phyloP scores from a whole-genome alignment of 352 stramenopile genomes.

The Pythium sukuiense region DNA sequence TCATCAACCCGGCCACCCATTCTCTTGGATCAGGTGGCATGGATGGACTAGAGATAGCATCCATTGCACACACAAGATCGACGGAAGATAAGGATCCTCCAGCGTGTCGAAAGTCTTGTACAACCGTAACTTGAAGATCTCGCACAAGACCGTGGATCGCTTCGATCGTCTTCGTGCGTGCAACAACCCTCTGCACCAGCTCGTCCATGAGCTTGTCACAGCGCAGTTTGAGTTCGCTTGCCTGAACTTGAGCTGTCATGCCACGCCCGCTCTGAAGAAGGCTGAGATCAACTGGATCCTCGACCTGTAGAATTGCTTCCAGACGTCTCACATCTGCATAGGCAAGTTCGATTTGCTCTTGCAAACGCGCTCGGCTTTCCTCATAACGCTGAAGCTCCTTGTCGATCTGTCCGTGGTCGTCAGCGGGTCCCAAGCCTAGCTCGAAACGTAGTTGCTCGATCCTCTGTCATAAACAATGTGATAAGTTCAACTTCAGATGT shows the following conservation, averaged over 20 bases:
- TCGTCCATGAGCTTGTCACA: constrained; percentile 41
- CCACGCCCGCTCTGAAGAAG: constrained; percentile 35
- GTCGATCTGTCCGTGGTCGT: constrained; percentile 41
- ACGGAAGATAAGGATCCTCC: constrained; percentile 27
- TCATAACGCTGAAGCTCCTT: constrained; percentile 1
- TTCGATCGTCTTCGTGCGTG: constrained; percentile 34
- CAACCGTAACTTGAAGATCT: constrained; percentile 37
- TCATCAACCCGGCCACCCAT: neutral
- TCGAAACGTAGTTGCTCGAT: neutral
- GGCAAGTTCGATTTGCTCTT: constrained; percentile 19
- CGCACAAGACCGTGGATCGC: constrained; percentile 39
- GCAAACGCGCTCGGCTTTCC: constrained; percentile 8
- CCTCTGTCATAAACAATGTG: neutral
- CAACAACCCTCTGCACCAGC: constrained; percentile 41
- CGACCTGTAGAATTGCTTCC: constrained; percentile 41
- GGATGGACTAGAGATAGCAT: constrained; percentile 15
- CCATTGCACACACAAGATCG: constrained; percentile 16
- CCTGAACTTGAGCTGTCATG: constrained; percentile 52
- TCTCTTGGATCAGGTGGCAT: neutral
- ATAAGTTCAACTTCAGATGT: neutral
- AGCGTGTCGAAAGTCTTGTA: constrained; percentile 49
- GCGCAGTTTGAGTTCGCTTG: constrained; percentile 40
- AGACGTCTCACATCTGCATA: constrained; percentile 46
- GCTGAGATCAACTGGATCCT: constrained; percentile 42
- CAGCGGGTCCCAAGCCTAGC: neutral